phyloP scores from a whole-genome alignment of 257 asterid species.

The Nicotiana attenuata region DNA sequence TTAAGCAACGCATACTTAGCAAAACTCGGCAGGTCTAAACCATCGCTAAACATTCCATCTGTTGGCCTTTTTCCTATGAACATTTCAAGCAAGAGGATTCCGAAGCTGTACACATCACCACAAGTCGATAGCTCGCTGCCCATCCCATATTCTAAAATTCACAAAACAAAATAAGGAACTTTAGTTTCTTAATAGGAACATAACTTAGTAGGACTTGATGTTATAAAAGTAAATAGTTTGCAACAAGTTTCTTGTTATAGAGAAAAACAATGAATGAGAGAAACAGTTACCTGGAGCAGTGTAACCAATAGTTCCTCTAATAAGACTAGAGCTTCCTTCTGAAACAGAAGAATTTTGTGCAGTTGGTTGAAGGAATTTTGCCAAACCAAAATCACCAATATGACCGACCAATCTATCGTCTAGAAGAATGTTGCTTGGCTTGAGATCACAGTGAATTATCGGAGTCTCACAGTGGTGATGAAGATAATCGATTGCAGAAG shows the following conservation, averaged over 20 bases:
- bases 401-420: constrained; percentile 22
- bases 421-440: constrained; percentile 33
- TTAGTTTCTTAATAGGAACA: too few relatives aligned
- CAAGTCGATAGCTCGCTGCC: constrained; percentile 19
- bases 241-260: too few relatives aligned
- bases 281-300: constrained; percentile 28
- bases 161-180: not conserved
- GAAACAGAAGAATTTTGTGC: constrained; percentile 4
- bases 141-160: constrained; percentile 30
- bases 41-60: constrained; percentile 17
- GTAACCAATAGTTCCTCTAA: constrained; percentile 30
- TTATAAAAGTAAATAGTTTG: too few relatives aligned
- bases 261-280: not conserved
- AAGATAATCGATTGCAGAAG: constrained; percentile 24
- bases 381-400: constrained; percentile 32
- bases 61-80: constrained; percentile 37
- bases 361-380: constrained; percentile 17
- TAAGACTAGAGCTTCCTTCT: constrained; percentile 9
- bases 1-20: constrained; percentile 19
- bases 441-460: constrained; percentile 29
- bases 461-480: constrained; percentile 22
- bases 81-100: constrained; percentile 31
- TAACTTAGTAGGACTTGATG: not conserved
- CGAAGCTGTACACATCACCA: constrained; percentile 37
- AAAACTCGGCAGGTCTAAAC: constrained; percentile 14